phyloP scores from a whole-genome alignment of 345 rosid species.

The Gossypium longicalyx region DNA sequence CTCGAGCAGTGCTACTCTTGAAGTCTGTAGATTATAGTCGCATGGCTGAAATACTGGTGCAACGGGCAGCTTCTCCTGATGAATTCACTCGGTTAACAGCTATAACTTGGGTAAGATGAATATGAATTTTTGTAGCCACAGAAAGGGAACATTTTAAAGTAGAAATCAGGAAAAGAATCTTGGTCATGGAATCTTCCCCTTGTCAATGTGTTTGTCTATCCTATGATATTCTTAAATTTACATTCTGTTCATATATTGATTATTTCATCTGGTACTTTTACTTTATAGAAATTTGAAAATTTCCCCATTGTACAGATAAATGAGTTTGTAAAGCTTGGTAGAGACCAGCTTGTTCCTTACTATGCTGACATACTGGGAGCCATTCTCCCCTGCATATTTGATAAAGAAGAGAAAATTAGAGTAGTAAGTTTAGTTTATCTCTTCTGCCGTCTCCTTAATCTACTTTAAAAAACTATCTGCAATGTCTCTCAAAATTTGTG shows the following conservation, averaged over 20 bases:
- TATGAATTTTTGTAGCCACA: not conserved
- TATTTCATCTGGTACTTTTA: not conserved
- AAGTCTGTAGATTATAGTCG: slow-evolving; percentile 99
- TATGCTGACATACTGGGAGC: slow-evolving; percentile 97
- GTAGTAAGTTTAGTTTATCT: slow-evolving; percentile 70
- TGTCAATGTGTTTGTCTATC: not conserved
- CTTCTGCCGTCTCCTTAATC: not conserved
- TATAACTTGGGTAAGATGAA: slow-evolving; percentile 80
- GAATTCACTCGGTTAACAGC: slow-evolving; percentile 99
- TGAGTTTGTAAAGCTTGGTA: slow-evolving; percentile 98
- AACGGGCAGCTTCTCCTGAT: slow-evolving; percentile 89
- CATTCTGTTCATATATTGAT: not conserved
- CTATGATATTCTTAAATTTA: not conserved
- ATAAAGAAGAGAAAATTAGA: slow-evolving; percentile 98
- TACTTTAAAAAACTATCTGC: slow-evolving; percentile 14
- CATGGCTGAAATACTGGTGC: slow-evolving; percentile 99
- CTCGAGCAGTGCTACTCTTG: slow-evolving; percentile 81
- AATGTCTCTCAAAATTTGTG: slow-evolving; percentile 4
- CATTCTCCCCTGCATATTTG: slow-evolving; percentile 92
- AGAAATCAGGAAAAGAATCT: not conserved
- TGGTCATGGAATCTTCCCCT: not conserved
- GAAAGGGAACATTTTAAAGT: not conserved
- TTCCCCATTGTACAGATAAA: slow-evolving; percentile 53
- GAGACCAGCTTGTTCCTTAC: slow-evolving; percentile 94
- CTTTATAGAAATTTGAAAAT: not conserved